phyloP scores from a whole-genome alignment of 495 filamentous ascomycete genomes.

The Podospora pseudopauciseta region DNA sequence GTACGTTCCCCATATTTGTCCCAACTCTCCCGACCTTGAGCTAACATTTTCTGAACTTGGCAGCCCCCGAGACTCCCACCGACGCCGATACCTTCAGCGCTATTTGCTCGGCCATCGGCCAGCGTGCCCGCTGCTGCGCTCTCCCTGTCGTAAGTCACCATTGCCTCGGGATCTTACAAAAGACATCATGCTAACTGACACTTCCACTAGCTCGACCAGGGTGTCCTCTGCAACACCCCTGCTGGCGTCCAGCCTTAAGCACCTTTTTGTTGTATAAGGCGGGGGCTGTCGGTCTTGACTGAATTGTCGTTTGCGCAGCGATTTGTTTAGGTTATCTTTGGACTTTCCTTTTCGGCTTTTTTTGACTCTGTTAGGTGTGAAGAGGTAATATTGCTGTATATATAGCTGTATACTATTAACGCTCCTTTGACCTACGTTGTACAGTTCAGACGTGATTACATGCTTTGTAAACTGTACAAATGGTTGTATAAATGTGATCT shows the following conservation, averaged over 20 bases:
- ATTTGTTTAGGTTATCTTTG: background rate
- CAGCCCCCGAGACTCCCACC: slow-evolving; percentile 30
- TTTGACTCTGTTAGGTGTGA: background rate
- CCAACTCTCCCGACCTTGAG: background rate
- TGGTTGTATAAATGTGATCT: too few species aligned
- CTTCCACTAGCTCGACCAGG: slow-evolving; percentile 33
- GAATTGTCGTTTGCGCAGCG: background rate
- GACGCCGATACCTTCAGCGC: slow-evolving; percentile 32
- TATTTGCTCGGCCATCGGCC: slow-evolving; percentile 38
- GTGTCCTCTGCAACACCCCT: slow-evolving; percentile 39
- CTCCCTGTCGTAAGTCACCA: slow-evolving; percentile 32
- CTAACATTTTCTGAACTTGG: slow-evolving; percentile 8
- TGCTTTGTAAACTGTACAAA: too few species aligned
- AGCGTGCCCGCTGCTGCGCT: slow-evolving; percentile 46
- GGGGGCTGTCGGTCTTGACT: background rate
- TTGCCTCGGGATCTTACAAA: too few species aligned
- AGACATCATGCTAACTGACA: background rate
- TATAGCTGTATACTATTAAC: background rate
- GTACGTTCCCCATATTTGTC: slow-evolving; percentile 16
- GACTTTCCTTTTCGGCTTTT: background rate
- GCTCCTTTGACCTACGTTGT: too few species aligned
- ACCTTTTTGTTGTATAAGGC: background rate
- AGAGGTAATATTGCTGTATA: background rate
- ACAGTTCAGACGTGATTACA: too few species aligned
- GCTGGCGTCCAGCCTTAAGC: slow-evolving; percentile 32